Conservation (phyloP, 140 eudicot species). For the Flaveria floridana region DNA sequence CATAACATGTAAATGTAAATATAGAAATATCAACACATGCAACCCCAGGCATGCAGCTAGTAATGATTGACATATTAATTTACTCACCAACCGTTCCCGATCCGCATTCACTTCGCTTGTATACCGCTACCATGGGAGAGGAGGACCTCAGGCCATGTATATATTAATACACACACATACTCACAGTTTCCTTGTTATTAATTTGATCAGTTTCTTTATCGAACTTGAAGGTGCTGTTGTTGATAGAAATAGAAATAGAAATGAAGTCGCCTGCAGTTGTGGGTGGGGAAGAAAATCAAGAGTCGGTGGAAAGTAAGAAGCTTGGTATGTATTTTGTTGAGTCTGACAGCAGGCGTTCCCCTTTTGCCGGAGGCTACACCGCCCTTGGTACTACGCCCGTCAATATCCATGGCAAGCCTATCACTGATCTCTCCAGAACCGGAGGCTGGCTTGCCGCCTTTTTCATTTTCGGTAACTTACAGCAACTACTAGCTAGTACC, state of each 20-base stretch:
- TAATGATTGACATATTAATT: not conserved
- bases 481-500: too few species aligned
- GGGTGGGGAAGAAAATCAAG: conserved; percentile 18
- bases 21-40: too few species aligned
- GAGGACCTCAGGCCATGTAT: too few species aligned
- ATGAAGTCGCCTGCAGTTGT: conserved; percentile 41
- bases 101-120: conserved; percentile 32
- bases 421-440: conserved; percentile 65
- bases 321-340: conserved; percentile 61
- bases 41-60: too few species aligned
- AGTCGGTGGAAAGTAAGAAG: conserved; percentile 43
- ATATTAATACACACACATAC: too few species aligned
- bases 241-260: conserved; percentile 17
- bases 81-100: conserved; percentile 34
- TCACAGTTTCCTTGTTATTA: not conserved
- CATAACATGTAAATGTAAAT: too few species aligned
- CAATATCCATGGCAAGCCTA: conserved; percentile 71
- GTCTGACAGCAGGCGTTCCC: conserved; percentile 73
- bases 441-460: conserved; percentile 95
- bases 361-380: conserved; percentile 71
- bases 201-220: not conserved
- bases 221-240: not conserved
- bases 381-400: conserved; percentile 76
- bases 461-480: conserved; percentile 67
- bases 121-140: not conserved